Conservation (phyloP, 208 protist species). For the Paratrypanosoma confusum region DNA sequence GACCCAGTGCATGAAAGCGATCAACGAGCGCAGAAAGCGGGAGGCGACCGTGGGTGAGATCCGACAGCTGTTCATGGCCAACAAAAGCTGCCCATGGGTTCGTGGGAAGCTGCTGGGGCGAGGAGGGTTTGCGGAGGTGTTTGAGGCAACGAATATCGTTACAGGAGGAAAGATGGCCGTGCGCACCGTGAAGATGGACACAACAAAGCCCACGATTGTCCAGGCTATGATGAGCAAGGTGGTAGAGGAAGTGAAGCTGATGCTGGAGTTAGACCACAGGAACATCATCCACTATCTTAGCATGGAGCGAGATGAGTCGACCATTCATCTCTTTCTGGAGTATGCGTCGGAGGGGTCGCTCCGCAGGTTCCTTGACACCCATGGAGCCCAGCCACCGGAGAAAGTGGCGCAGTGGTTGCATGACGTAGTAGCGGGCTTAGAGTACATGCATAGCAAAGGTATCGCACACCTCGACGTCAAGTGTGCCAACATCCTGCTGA, state of each 20-base stretch:
- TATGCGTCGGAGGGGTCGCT: background rate
- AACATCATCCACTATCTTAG: slow-evolving; percentile 16
- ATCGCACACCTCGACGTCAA: slow-evolving; percentile 89
- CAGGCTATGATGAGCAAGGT: background rate
- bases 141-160: slow-evolving; percentile 8
- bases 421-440: slow-evolving; percentile 61
- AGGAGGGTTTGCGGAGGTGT: slow-evolving; percentile 5
- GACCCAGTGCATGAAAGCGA: background rate
- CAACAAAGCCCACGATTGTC: background rate
- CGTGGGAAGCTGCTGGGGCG: slow-evolving; percentile 5
- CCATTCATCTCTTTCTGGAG: slow-evolving; percentile 9
- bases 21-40: background rate
- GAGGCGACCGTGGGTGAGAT: background rate
- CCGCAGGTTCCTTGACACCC: background rate
- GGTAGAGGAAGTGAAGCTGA: slow-evolving; percentile 1
- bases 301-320: background rate
- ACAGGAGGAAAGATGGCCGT: slow-evolving; percentile 11
- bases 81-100: slow-evolving; percentile 5
- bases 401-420: too few species aligned
- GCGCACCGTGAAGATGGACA: background rate
- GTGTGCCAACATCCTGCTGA: slow-evolving; percentile 83
- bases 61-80: background rate
- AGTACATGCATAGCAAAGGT: slow-evolving; percentile 69
- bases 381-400: too few species aligned
- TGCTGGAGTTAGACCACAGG: slow-evolving; percentile 3